These are phyloP conservation scores for Podospora pseudoanserina DNA, from an alignment of 495 filamentous ascomycete genomes.

Conservation along the genomic window DNA sequence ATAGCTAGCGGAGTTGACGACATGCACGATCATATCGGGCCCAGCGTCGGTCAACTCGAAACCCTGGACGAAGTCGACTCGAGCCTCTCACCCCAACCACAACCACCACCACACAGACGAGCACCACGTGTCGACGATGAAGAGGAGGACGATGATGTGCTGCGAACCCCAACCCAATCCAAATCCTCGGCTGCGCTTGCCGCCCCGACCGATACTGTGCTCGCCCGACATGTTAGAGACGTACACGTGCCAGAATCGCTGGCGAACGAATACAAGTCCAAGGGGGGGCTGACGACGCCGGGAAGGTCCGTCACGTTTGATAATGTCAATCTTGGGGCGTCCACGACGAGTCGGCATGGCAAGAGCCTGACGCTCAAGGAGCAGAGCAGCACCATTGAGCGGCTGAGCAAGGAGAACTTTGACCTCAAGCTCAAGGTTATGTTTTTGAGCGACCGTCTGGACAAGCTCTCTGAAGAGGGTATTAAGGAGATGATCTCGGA, in stretches of 20 bases:
- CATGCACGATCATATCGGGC: slow-evolving; percentile 55
- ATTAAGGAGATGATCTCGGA: slow-evolving; percentile 96
- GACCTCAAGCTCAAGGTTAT: slow-evolving; percentile 97
- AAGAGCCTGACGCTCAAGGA: slow-evolving; percentile 92
- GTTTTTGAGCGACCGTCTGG: slow-evolving; percentile 88
- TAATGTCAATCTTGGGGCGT: slow-evolving; percentile 28
- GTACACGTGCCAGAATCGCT: slow-evolving; percentile 88
- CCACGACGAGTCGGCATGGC: slow-evolving; percentile 56
- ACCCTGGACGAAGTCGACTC: slow-evolving; percentile 47
- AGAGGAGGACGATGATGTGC: slow-evolving; percentile 27
- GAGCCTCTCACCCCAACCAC: slow-evolving; percentile 33
- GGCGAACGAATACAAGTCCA: slow-evolving; percentile 71
- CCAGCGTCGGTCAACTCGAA: slow-evolving; percentile 42
- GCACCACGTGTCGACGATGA: not conserved
- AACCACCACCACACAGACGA: slow-evolving; percentile 15
- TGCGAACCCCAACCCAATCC: slow-evolving; percentile 49
- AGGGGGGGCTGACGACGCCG: slow-evolving; percentile 53
- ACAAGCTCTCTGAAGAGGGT: slow-evolving; percentile 91
- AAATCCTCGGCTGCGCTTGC: slow-evolving; percentile 36
- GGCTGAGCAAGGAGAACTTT: slow-evolving; percentile 93
- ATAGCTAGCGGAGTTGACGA: slow-evolving; percentile 90
- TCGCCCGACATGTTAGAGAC: slow-evolving; percentile 80
- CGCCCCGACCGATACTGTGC: slow-evolving; percentile 79
- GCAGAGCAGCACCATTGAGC: slow-evolving; percentile 93
- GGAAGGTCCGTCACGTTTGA: slow-evolving; percentile 55